These are phyloP conservation scores for Venturiaceae sp. DNA, from an alignment of 2,329 filamentous ascomycete genomes.

Conservation along the genomic window DNA sequence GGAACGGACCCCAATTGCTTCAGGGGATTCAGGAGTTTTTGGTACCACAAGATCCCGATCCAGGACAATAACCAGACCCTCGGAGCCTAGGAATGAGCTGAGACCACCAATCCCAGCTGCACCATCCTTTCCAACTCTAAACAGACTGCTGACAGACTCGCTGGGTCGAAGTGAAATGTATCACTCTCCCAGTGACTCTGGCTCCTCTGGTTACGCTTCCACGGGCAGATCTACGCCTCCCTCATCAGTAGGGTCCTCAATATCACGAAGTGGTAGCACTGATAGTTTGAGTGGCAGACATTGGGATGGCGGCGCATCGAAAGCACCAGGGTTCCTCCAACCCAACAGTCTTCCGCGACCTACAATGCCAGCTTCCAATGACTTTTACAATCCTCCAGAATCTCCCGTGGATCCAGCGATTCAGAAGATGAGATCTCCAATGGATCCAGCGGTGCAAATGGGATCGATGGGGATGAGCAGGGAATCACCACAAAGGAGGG, in stretches of 20 bases:
- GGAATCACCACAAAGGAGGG: neutral
- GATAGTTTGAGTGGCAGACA: slow-evolving; percentile 8
- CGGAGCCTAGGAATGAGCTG: neutral
- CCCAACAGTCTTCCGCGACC: neutral
- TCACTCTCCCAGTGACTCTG: slow-evolving; percentile 29
- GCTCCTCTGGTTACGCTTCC: slow-evolving; percentile 25
- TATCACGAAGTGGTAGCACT: slow-evolving; percentile 17
- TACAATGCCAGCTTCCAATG: neutral
- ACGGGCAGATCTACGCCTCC: slow-evolving; percentile 27
- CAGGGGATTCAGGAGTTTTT: neutral
- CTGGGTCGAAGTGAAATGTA: slow-evolving; percentile 9
- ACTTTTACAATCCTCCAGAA: slow-evolving; percentile 11
- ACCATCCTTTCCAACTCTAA: neutral
- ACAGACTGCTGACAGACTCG: neutral
- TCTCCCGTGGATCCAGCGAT: slow-evolving; percentile 31
- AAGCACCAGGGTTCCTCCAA: neutral
- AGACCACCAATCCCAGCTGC: neutral
- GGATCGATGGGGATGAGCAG: neutral
- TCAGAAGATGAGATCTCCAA: slow-evolving; percentile 12
- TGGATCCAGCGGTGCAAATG: neutral
- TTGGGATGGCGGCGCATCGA: neutral
- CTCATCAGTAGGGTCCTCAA: slow-evolving; percentile 20
- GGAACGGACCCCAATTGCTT: neutral
- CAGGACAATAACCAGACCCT: neutral
- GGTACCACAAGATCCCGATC: neutral